These are phyloP conservation scores for Dothistroma pini DNA, from an alignment of 2,329 filamentous ascomycete genomes.

Conservation along the genomic window DNA sequence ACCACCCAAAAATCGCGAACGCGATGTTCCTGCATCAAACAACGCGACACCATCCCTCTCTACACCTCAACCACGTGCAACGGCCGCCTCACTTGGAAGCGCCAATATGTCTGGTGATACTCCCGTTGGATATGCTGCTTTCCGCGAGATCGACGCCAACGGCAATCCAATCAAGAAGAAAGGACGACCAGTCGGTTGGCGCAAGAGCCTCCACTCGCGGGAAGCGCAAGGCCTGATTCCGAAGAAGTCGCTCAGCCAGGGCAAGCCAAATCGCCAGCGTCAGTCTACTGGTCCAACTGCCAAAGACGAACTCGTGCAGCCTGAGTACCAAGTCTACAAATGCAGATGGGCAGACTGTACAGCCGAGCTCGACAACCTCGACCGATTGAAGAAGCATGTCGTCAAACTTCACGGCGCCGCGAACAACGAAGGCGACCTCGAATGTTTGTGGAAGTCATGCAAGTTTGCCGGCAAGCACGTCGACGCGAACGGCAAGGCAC, in stretches of 20 bases:
- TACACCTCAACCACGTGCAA: neutral
- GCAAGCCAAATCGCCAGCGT: slow-evolving; percentile 16
- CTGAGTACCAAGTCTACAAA: slow-evolving; percentile 47
- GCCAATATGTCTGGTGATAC: slow-evolving; percentile 11
- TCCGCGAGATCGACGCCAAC: slow-evolving; percentile 35
- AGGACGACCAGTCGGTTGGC: slow-evolving; percentile 50
- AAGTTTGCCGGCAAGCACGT: slow-evolving; percentile 22
- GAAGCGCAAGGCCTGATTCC: slow-evolving; percentile 30
- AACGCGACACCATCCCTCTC: neutral
- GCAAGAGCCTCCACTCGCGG: slow-evolving; percentile 45
- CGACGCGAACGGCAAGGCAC: slow-evolving; percentile 23
- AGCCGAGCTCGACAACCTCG: slow-evolving; percentile 59
- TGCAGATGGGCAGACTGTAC: slow-evolving; percentile 58
- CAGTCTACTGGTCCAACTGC: slow-evolving; percentile 12
- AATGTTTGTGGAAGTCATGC: slow-evolving; percentile 49
- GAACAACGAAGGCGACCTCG: slow-evolving; percentile 35
- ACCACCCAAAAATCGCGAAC: slow-evolving; percentile 6
- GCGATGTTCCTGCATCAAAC: neutral
- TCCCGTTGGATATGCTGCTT: slow-evolving; percentile 42
- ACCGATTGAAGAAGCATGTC: slow-evolving; percentile 57
- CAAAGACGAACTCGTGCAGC: slow-evolving; percentile 19
- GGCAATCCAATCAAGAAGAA: slow-evolving; percentile 41
- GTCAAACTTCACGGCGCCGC: slow-evolving; percentile 51
- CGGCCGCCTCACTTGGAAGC: neutral
- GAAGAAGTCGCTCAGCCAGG: slow-evolving; percentile 12